Evolutionary conservation across 2,329 filamentous ascomycete genomes (phyloP).

Genomic region (Pestalotiopsis sp.): DNA sequence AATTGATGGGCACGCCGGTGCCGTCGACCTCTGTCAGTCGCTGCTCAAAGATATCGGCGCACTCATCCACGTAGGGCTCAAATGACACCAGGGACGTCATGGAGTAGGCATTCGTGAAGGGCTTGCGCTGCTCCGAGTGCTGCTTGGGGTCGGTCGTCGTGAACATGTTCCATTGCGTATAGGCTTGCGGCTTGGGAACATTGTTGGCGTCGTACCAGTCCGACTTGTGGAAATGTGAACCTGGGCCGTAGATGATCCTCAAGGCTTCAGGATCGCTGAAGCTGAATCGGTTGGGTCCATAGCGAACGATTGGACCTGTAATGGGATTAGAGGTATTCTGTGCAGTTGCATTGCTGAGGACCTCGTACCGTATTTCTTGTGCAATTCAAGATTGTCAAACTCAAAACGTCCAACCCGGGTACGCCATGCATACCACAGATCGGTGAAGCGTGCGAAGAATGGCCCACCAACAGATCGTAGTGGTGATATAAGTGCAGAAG

Average conservation of each 20-base stretch:
- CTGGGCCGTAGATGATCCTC: constrained; percentile 44
- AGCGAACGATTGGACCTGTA: constrained; percentile 42
- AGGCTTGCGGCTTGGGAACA: constrained; percentile 5
- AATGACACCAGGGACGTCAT: constrained; percentile 37
- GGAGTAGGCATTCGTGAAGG: constrained; percentile 30
- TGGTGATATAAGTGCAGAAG: background rate
- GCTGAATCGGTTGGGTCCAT: constrained; percentile 50
- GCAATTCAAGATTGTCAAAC: constrained; percentile 27
- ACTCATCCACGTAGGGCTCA: constrained; percentile 36
- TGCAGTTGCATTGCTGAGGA: background rate
- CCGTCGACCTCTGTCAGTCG: constrained; percentile 28
- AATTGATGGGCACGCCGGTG: constrained; percentile 24
- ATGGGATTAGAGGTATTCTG: background rate
- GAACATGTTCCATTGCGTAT: constrained; percentile 29
- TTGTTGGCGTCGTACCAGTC: constrained; percentile 33
- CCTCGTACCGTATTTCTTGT: constrained; percentile 29
- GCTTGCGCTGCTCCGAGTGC: constrained; percentile 29
- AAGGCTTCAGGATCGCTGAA: constrained; percentile 42
- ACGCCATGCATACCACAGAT: constrained; percentile 37
- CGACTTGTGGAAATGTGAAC: constrained; percentile 35
- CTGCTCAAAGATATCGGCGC: constrained; percentile 28
- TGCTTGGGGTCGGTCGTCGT: constrained; percentile 27
- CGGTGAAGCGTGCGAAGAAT: constrained; percentile 39
- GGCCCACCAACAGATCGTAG: constrained; percentile 36
- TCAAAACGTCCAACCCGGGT: constrained; percentile 30